A percentile compares a stretch with the other conserved stretches of the same genome.
Evolutionary conservation across 75 land plant genomes (phyloP).

Genomic region (Pinus tabuliformis): DNA sequence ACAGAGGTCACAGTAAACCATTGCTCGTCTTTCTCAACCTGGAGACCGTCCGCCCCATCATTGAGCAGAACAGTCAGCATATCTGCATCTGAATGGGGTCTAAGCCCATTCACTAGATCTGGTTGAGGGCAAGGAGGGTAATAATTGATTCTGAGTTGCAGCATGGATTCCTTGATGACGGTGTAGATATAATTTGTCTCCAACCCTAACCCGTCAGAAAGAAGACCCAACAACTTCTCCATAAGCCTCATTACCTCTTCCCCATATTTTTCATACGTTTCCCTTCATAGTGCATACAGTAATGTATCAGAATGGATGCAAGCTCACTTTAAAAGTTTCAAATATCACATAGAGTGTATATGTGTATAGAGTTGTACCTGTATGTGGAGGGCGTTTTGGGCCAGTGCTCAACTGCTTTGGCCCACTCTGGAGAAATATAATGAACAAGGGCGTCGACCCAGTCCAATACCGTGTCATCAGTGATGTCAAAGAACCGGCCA

Average conservation of each 20-base stretch:
- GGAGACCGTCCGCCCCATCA: conserved; percentile 50
- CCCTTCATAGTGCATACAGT: neutral
- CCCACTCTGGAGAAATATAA: conserved; percentile 1
- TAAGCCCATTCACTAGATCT: conserved; percentile 30
- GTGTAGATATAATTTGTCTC: neutral
- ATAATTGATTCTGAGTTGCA: conserved; percentile 6
- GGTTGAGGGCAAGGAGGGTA: conserved; percentile 65
- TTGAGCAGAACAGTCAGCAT: conserved; percentile 45
- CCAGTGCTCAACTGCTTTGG: conserved; percentile 4
- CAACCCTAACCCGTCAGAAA: conserved; percentile 1
- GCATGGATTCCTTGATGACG: neutral
- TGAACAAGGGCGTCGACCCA: conserved; percentile 13
- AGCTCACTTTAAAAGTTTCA: neutral
- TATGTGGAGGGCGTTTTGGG: conserved; percentile 2
- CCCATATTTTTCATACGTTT: neutral
- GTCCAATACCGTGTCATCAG: conserved; percentile 5
- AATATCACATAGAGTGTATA: neutral
- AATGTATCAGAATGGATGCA: neutral
- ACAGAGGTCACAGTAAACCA: conserved; percentile 29
- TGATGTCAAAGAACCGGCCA: conserved; percentile 2
- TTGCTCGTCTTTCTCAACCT: conserved; percentile 25
- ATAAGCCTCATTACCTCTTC: neutral
- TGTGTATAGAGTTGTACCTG: neutral
- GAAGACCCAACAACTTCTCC: neutral
- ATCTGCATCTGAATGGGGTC: conserved; percentile 45